Evolutionary conservation across 768 basidiomycete species (phyloP), one percentile per base, ranked within the genome.

Genomic region (Tulasnella sp.): DNA sequence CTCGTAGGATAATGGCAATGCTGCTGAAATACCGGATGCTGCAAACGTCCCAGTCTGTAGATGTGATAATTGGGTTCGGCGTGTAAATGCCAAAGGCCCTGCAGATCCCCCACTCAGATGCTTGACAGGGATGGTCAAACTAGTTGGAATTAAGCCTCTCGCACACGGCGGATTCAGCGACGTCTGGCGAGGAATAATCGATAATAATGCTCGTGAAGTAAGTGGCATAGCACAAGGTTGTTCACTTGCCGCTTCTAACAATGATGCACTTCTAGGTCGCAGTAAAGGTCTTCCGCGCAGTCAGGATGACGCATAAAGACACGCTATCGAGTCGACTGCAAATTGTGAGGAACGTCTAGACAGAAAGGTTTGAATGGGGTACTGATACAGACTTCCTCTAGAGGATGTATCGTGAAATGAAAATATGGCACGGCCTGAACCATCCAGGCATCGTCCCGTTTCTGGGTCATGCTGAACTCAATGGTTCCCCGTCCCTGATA

Each of bases 81-180:
- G n/a, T n/a, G n/a, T n/a, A n/a, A n/a, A n/a, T n/a, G n/a, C n/a
- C n/a, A n/a, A n/a, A n/a, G n/a, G n/a, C n/a, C n/a, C n/a, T n/a
- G n/a, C n/a, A n/a, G n/a, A n/a, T n/a, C n/a, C n/a, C n/a, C n/a
- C n/a, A n/a, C n/a, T n/a, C n/a, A n/a, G n/a, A n/a, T n/a, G n/a
- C n/a, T n/a, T n/a, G n/a, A n/a, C n/a, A n/a, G n/a, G n/a, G n/a
- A n/a, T n/a, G n/a, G 27, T 44, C 1, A 2, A 24, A 8, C 26
- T 19, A 4, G 21, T 21, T 1, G 4, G 29, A 7, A 30, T 24
- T 11, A n/a, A 13, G 21, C 38, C 55, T 2, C 29, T 15, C 47
- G 58, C 58, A 13, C 17, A 48, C 29, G 58, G 58, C 15, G 58
- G 58, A n/a, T 59, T 51, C 48, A 59, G 58, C 15, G 58, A 59